Percentiles rank a stretch among this genome's conserved stretches.
Evolutionary conservation across 1,284 basidiomycete species (phyloP).

Genomic region (Ceratobasidium theobromae): DNA sequence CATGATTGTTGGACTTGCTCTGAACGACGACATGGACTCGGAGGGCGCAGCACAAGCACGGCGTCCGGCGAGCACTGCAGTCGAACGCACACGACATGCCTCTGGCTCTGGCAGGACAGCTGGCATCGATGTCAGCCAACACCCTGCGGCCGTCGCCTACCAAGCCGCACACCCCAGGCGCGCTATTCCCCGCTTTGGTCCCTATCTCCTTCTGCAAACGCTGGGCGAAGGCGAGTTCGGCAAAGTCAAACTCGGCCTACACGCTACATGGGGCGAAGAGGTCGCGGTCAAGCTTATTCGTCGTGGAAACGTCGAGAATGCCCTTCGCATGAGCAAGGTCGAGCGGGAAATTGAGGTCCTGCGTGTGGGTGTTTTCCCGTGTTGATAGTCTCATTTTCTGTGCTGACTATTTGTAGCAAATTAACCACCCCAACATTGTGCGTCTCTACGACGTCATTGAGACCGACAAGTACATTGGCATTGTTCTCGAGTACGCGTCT

Average conservation of each 20-base stretch:
- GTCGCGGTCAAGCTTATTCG: conserved; percentile 99
- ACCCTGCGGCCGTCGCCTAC: conserved; percentile 86
- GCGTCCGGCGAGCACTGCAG: conserved; percentile 15
- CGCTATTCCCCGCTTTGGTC: conserved; percentile 89
- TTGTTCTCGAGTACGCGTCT: conserved; percentile 97
- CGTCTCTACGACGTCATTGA: conserved; percentile 98
- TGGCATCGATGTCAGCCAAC: conserved; percentile 65
- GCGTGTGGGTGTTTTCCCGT: conserved; percentile 59
- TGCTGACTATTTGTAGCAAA: conserved; percentile 55
- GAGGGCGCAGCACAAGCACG: conserved; percentile 8
- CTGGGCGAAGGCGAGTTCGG: conserved; percentile 99
- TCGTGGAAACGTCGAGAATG: conserved; percentile 86
- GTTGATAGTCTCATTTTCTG: conserved; percentile 1
- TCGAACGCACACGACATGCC: not conserved
- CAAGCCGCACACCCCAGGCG: conserved; percentile 80
- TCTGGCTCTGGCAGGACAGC: not conserved
- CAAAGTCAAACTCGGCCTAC: conserved; percentile 97
- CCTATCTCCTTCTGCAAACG: conserved; percentile 92
- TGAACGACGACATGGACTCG: conserved; percentile 29
- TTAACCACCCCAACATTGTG: conserved; percentile 98
- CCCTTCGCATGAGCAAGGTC: conserved; percentile 90
- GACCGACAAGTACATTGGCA: conserved; percentile 99
- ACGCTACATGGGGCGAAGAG: conserved; percentile 93
- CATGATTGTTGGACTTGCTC: conserved; percentile 15
- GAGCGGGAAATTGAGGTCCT: conserved; percentile 97